Conservation (phyloP, 441 rosid genomes). For the Populus hybrid region DNA sequence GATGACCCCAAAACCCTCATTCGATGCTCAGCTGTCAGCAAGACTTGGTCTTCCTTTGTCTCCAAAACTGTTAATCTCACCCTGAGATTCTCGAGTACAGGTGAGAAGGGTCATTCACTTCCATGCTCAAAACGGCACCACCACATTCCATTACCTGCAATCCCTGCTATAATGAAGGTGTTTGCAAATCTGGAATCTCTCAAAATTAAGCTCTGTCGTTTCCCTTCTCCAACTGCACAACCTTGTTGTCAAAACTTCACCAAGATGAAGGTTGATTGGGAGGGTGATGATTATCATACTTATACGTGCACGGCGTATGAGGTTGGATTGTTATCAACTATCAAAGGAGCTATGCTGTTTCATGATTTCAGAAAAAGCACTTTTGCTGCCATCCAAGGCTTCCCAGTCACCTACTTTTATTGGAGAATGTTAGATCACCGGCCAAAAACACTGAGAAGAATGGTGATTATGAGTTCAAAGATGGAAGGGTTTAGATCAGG, state of each 20-base stretch:
- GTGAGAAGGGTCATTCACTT: not conserved
- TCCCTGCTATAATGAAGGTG: not conserved
- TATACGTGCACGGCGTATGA: too few relatives aligned
- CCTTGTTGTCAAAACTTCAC: not conserved
- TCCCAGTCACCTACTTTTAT: too few relatives aligned
- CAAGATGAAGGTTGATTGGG: too few relatives aligned
- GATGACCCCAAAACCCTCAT: not conserved
- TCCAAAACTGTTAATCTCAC: not conserved
- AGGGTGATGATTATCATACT: too few relatives aligned
- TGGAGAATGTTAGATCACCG: too few relatives aligned
- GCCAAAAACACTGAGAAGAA: too few relatives aligned
- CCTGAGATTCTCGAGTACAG: not conserved
- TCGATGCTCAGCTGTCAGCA: not conserved
- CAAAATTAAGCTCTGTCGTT: not conserved
- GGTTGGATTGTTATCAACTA: too few relatives aligned
- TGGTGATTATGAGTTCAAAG: too few relatives aligned
- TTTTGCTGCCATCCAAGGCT: too few relatives aligned
- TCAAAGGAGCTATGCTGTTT: too few relatives aligned
- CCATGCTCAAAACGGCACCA: not conserved
- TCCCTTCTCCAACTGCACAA: not conserved
- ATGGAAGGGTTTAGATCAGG: too few relatives aligned
- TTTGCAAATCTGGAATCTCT: not conserved
- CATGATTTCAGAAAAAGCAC: too few relatives aligned
- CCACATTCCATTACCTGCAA: not conserved
- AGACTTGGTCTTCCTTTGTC: not conserved